A percentile compares a stretch with the other conserved stretches of the same genome.
phyloP scores from a whole-genome alignment of 306 rosid species.

The Sechiopsis laciniata region DNA sequence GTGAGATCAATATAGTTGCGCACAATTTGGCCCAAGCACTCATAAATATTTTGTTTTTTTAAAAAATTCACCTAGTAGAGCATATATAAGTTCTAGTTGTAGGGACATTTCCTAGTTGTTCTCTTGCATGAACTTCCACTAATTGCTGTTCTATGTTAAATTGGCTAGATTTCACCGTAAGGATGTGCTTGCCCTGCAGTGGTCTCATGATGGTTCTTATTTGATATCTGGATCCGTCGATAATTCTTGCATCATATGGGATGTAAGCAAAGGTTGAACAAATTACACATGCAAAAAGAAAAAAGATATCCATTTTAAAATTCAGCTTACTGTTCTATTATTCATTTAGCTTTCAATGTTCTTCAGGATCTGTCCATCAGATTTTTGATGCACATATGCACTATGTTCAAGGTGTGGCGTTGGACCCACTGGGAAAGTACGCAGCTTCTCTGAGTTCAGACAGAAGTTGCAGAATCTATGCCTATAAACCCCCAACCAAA shows the following conservation, averaged over 20 bases:
- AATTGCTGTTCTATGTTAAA: conserved; percentile 27
- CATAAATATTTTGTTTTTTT: background rate
- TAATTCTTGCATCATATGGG: conserved; percentile 94
- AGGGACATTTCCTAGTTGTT: background rate
- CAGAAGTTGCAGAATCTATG: no score
- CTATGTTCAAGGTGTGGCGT: conserved; percentile 98
- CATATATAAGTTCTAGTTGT: background rate
- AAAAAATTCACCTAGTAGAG: background rate
- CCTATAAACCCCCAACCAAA: no score
- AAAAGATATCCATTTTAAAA: conserved; percentile 10
- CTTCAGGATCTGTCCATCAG: conserved; percentile 76
- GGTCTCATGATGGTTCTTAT: conserved; percentile 69
- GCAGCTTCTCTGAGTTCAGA: no score
- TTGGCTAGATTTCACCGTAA: conserved; percentile 66
- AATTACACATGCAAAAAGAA: background rate
- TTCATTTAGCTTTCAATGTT: conserved; percentile 21
- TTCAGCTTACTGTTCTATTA: conserved; percentile 21
- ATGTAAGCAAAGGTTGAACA: conserved; percentile 64
- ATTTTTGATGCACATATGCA: conserved; percentile 75
- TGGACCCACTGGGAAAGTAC: conserved; percentile 30
- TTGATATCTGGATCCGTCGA: conserved; percentile 89
- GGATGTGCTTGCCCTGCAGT: conserved; percentile 81
- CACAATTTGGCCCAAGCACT: background rate
- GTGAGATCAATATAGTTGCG: background rate
- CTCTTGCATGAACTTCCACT: conserved; percentile 18